phyloP scores from a whole-genome alignment of 495 filamentous ascomycete genomes.

The Penicillium parvum region DNA sequence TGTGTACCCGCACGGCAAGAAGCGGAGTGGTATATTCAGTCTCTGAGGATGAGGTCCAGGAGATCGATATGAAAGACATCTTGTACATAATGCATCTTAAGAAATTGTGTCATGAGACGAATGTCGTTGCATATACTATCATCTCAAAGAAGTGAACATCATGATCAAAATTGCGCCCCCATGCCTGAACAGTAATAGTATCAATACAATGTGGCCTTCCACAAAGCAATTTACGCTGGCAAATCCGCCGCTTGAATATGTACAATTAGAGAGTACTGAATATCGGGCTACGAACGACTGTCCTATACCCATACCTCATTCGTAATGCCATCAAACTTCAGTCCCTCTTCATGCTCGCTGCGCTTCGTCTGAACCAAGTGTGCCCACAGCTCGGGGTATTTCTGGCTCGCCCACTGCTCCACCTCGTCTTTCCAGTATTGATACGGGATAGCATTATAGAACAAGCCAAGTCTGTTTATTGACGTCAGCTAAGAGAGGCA shows the following conservation, averaged over 20 bases:
- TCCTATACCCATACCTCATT: slow-evolving; percentile 27
- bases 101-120: too few relatives aligned
- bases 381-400: slow-evolving; percentile 65
- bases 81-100: too few relatives aligned
- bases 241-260: slow-evolving; percentile 16
- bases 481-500: slow-evolving; percentile 23
- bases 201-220: slow-evolving; percentile 16
- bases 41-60: slow-evolving; percentile 58
- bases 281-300: too few relatives aligned
- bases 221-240: slow-evolving; percentile 17
- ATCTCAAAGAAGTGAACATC: too few relatives aligned
- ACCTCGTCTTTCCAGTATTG: slow-evolving; percentile 59
- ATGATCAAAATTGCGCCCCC: too few relatives aligned
- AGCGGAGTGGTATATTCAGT: slow-evolving; percentile 76
- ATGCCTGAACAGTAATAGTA: slow-evolving; percentile 2
- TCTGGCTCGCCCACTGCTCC: slow-evolving; percentile 62
- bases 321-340: slow-evolving; percentile 31
- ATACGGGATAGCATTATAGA: slow-evolving; percentile 67
- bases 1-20: slow-evolving; percentile 80
- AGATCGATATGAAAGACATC: too few relatives aligned
- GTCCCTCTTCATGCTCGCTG: slow-evolving; percentile 36
- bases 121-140: too few relatives aligned
- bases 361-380: slow-evolving; percentile 43
- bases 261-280: not conserved
- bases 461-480: slow-evolving; percentile 54